phyloP scores from a whole-genome alignment of 257 asterid genomes.

The Solanum chiquidenum region DNA sequence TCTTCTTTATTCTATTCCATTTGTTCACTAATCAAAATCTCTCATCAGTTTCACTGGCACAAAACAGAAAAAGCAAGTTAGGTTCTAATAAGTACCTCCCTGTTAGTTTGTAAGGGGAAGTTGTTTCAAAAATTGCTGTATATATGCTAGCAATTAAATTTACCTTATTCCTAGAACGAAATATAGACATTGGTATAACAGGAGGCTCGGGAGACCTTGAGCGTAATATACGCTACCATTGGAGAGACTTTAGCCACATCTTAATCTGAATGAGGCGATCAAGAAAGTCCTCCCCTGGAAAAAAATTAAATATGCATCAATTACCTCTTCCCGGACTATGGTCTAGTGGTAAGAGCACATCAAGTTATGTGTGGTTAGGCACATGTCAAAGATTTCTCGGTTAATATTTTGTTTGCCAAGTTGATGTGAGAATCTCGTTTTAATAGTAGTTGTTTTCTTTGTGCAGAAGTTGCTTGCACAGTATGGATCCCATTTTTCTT shows the following conservation, averaged over 20 bases:
- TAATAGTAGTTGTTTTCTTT: not conserved
- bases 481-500: constrained; percentile 48
- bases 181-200: too few species aligned
- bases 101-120: not conserved
- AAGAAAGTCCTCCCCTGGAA: too few species aligned
- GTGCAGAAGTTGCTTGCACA: constrained; percentile 41
- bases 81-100: not conserved
- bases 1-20: not conserved
- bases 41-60: not conserved
- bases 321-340: not conserved
- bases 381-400: not conserved
- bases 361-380: not conserved
- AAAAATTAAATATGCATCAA: too few species aligned
- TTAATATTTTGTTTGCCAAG: not conserved
- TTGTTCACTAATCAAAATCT: not conserved
- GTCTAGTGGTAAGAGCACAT: not conserved
- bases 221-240: too few species aligned
- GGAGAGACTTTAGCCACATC: too few species aligned
- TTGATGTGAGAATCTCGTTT: not conserved
- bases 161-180: too few species aligned
- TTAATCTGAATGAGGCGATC: too few species aligned
- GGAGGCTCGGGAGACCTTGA: too few species aligned
- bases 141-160: too few species aligned
- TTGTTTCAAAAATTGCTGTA: not conserved
- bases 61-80: not conserved